These are phyloP conservation scores for Verticillium nonalfalfae DNA, from an alignment of 2,329 filamentous ascomycete genomes.

Conservation along the genomic window DNA sequence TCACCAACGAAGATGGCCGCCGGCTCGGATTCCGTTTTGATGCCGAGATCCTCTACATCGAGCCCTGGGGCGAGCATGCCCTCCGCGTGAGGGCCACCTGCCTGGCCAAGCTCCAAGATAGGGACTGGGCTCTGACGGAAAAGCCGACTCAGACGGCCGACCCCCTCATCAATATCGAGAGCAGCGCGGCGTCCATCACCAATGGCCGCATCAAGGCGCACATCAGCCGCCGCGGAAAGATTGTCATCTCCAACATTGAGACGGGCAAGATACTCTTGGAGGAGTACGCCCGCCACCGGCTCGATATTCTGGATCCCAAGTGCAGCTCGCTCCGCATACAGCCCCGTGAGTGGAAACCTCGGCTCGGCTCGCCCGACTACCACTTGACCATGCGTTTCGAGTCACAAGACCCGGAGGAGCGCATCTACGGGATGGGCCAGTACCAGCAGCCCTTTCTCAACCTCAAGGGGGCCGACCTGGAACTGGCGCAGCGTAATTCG, in stretches of 20 bases:
- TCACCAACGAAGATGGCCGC: constrained; percentile 11
- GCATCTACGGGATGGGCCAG: constrained; percentile 64
- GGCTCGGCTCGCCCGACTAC: constrained; percentile 41
- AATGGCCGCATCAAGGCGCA: constrained; percentile 20
- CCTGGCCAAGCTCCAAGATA: constrained; percentile 19
- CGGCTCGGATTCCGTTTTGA: constrained; percentile 25
- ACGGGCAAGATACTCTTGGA: constrained; percentile 17
- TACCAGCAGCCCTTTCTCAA: constrained; percentile 60
- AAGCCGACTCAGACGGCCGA: constrained; percentile 2
- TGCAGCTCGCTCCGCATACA: constrained; percentile 50
- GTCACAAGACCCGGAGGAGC: constrained; percentile 45
- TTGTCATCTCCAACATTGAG: constrained; percentile 15
- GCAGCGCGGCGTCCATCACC: constrained; percentile 10
- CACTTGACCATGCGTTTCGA: constrained; percentile 55
- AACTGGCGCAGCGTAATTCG: constrained; percentile 60
- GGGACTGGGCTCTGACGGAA: constrained; percentile 27
- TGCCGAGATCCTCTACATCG: constrained; percentile 37
- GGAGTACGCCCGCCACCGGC: constrained; percentile 19
- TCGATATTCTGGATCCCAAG: constrained; percentile 43
- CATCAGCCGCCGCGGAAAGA: constrained; percentile 18
- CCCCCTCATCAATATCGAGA: constrained; percentile 10
- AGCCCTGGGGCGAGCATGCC: constrained; percentile 40
- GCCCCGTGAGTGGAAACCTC: constrained; percentile 51
- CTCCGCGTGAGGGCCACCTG: constrained; percentile 40
- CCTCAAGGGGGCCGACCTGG: constrained; percentile 55